Conservation (phyloP, 192 early-diverging fungal genomes). For the Neocallimastix lanati region DNA sequence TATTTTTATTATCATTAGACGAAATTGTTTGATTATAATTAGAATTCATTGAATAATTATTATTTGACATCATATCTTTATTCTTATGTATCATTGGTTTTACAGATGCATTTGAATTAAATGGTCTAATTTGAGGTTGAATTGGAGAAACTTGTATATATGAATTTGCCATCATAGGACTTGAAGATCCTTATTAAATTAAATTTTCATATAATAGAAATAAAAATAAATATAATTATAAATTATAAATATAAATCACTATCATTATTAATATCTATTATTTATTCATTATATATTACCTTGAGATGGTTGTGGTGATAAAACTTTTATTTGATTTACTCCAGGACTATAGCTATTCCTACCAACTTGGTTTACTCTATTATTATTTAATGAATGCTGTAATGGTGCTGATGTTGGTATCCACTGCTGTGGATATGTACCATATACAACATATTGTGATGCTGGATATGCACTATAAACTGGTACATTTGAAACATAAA, state of each 20-base stretch:
- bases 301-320: not conserved
- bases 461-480: not conserved
- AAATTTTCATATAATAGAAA: not conserved
- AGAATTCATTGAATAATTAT: not conserved
- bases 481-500: not conserved
- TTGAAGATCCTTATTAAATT: not conserved
- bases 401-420: not conserved
- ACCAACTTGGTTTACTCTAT: not conserved
- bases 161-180: not conserved
- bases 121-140: not conserved
- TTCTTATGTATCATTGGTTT: not conserved
- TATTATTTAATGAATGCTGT: not conserved
- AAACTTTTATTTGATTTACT: not conserved
- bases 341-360: not conserved
- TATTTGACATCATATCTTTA: not conserved
- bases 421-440: not conserved
- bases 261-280: too few species aligned
- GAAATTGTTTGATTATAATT: not conserved
- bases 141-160: not conserved
- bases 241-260: too few species aligned
- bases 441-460: not conserved
- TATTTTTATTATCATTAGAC: not conserved
- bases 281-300: not conserved
- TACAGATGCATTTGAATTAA: not conserved
- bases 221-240: too few species aligned